Conservation (phyloP, 805 yeast species). For the Candida glaebosa region DNA sequence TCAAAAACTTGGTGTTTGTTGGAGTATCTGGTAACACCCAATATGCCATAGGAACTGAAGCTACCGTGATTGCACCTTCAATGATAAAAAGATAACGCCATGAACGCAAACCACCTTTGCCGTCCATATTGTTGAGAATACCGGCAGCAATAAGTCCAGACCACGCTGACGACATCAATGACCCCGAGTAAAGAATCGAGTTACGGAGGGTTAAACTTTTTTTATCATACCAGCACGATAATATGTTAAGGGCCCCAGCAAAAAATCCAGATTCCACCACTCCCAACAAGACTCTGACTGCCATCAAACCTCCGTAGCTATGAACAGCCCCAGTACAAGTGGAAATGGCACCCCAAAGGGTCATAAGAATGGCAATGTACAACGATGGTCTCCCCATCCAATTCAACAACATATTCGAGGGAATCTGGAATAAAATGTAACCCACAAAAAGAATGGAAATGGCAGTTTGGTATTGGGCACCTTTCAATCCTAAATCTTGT, state of each 20-base stretch:
- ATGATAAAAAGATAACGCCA: constrained; percentile 59
- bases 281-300: constrained; percentile 47
- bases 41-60: constrained; percentile 42
- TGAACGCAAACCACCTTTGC: constrained; percentile 36
- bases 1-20: constrained; percentile 43
- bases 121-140: constrained; percentile 41
- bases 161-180: constrained; percentile 51
- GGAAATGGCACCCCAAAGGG: constrained; percentile 47
- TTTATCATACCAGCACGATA: constrained; percentile 55
- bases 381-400: constrained; percentile 48
- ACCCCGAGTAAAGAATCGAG: constrained; percentile 49
- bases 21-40: constrained; percentile 53
- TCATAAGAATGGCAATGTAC: constrained; percentile 48
- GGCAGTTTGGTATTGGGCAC: constrained; percentile 46
- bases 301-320: constrained; percentile 41
- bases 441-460: constrained; percentile 52
- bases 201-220: constrained; percentile 49
- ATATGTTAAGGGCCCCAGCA: constrained; percentile 45
- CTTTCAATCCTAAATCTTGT: constrained; percentile 39
- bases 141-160: constrained; percentile 56
- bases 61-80: constrained; percentile 53
- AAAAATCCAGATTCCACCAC: constrained; percentile 46
- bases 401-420: constrained; percentile 45
- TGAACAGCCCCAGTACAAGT: constrained; percentile 48
- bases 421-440: constrained; percentile 47